Evolutionary conservation across 331 rosid species (phyloP), one percentile per base, ranked within the genome.

Genomic region (Cucumis variabilis): DNA sequence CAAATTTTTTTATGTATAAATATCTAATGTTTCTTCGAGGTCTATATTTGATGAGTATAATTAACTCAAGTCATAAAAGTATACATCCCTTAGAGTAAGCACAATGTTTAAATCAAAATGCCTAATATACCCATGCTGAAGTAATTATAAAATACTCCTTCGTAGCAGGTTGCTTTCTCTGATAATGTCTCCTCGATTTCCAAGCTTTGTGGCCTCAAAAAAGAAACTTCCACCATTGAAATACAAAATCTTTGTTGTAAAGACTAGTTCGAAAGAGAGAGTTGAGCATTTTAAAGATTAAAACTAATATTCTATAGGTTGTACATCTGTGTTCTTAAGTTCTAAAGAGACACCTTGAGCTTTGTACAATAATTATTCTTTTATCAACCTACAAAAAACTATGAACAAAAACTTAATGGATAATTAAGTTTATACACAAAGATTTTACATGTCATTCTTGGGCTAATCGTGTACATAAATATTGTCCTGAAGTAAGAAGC

Each of bases 81-180:
- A n/a, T 67, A 7, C 15, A 13, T 63, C 63, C 23, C 51, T 66
- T 63, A n/a, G 44, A 4, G 72, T 33, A 73, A 51, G 76, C 62
- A 67, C 53, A 66, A 84, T 33, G 46, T 25, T 68, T 46, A 84
- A 15, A 44, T 16, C 13, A 3, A 53, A 60, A 85, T 69, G 67
- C 69, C 8, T 89, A 30, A 76, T 89, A 88, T 94, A 97, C 99
- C 99, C 90, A 97, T 92, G 89, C 99, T 97, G 90, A 94, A 96
- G 92, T 97, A 97, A 89, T 96, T 97, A 90, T 97, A 97, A 95
- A 94, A 93, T 85, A 96, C 98, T 90, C 99, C 99, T 88, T 94
- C 94, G 16, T 94, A 90, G 91, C 92, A 91, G 53, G 74, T 78
- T 84, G 83, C 83, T 89, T 93, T 93, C 91, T 96, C 96, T 69